These are phyloP conservation scores for Psilocybe tampanensis DNA, from an alignment of 768 basidiomycete species.

Conservation along the genomic window DNA sequence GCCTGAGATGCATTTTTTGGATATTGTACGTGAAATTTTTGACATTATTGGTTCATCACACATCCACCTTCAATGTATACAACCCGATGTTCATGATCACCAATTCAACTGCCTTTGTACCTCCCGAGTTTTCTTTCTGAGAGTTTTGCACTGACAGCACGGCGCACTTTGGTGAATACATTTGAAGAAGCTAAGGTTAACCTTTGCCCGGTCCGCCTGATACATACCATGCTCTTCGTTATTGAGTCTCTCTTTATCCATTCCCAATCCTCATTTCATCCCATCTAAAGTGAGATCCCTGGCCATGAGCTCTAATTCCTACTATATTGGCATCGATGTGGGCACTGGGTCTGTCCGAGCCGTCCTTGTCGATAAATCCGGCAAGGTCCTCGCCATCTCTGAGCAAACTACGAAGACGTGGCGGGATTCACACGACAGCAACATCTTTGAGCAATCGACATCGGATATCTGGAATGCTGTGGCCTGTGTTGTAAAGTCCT, in stretches of 20 bases:
- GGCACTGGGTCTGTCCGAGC: slow-evolving; percentile 96
- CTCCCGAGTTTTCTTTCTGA: no score
- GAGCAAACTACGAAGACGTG: slow-evolving; percentile 84
- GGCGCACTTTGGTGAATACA: no score
- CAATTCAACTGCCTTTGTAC: no score
- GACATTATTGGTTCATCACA: neutral
- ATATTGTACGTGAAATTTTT: slow-evolving; percentile 1
- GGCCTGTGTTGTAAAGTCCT: slow-evolving; percentile 58
- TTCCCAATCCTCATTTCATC: neutral
- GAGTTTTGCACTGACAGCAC: no score
- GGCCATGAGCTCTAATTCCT: slow-evolving; percentile 18
- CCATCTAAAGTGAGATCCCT: neutral
- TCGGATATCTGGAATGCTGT: slow-evolving; percentile 83
- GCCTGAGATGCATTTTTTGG: slow-evolving; percentile 3
- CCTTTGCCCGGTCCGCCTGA: neutral
- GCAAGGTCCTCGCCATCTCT: slow-evolving; percentile 75
- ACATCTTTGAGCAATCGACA: slow-evolving; percentile 97
- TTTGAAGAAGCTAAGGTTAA: neutral
- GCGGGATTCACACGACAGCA: slow-evolving; percentile 81
- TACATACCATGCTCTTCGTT: neutral
- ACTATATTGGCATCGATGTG: slow-evolving; percentile 80
- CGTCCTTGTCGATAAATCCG: slow-evolving; percentile 69
- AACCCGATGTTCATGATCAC: no score
- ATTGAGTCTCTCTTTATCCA: neutral
- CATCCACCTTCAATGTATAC: neutral